A percentile compares a stretch with the other conserved stretches of the same genome.
phyloP scores from a whole-genome alignment of 208 protist species.

The Entamoeba invadens region DNA sequence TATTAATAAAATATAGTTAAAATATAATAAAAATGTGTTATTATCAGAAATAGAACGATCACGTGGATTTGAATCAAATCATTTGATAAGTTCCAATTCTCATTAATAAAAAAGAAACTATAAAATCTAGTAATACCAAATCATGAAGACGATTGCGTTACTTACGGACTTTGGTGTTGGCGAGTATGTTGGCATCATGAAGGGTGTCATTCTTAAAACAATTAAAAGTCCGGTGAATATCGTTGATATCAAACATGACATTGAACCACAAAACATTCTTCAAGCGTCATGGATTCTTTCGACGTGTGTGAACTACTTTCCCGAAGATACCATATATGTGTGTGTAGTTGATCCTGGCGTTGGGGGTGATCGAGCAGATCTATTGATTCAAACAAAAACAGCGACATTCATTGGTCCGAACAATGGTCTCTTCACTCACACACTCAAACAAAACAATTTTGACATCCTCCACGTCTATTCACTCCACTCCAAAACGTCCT shows the following conservation, averaged over 20 bases:
- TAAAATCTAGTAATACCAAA: too few species aligned
- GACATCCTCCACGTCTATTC: neutral
- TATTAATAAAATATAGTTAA: too few species aligned
- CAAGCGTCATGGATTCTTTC: neutral
- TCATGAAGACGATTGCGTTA: neutral
- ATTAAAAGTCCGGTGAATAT: neutral
- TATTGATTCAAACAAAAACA: neutral
- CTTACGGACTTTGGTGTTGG: neutral
- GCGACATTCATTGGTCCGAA: neutral
- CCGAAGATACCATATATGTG: neutral
- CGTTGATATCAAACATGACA: neutral
- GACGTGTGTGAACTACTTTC: neutral
- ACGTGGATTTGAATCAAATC: too few species aligned
- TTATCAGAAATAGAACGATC: too few species aligned
- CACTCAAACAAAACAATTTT: neutral
- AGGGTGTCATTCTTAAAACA: neutral
- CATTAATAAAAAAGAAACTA: too few species aligned
- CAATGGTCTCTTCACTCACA: neutral
- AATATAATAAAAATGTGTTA: too few species aligned
- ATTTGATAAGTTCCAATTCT: too few species aligned
- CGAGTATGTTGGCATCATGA: neutral
- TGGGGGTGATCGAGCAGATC: neutral
- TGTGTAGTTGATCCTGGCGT: neutral
- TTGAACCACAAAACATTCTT: neutral
- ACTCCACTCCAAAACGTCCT: neutral